phyloP scores from a whole-genome alignment of 805 yeast genomes.

The Zygosaccharomyces pseudorouxii region DNA sequence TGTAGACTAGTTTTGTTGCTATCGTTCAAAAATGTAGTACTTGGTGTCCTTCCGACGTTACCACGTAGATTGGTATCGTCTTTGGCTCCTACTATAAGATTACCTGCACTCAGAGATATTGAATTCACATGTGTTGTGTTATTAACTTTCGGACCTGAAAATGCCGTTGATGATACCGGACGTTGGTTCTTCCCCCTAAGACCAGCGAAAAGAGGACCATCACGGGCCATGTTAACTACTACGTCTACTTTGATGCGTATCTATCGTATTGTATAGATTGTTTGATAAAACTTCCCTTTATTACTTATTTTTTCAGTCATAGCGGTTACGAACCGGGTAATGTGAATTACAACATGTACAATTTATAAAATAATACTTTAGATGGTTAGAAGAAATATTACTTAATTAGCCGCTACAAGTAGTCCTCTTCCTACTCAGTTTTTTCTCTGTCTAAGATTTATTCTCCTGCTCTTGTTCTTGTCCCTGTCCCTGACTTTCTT shows the following conservation, averaged over 20 bases:
- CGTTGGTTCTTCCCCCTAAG: constrained; percentile 18
- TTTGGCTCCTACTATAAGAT: constrained; percentile 23
- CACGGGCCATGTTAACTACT: constrained; percentile 10
- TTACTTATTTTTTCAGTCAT: neutral
- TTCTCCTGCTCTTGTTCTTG: constrained; percentile 6
- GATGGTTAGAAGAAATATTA: neutral
- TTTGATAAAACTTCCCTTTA: neutral
- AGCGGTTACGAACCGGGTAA: constrained; percentile 2
- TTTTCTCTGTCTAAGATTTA: neutral
- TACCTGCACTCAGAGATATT: constrained; percentile 27
- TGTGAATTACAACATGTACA: neutral
- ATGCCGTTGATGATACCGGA: constrained; percentile 8
- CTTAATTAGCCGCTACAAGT: neutral
- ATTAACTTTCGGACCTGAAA: constrained; percentile 13
- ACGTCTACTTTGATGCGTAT: neutral
- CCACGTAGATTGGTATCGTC: constrained; percentile 7
- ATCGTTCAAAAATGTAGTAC: neutral
- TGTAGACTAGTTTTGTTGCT: constrained; percentile 1
- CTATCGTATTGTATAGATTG: neutral
- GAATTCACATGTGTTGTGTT: constrained; percentile 26
- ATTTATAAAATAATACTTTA: neutral
- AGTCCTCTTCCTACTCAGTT: neutral
- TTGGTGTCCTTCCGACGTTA: neutral
- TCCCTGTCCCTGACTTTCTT: constrained; percentile 4
- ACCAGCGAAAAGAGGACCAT: constrained; percentile 19